Evolutionary conservation across 2,329 filamentous ascomycete species (phyloP).

Genomic region (Leptographium flavum): DNA sequence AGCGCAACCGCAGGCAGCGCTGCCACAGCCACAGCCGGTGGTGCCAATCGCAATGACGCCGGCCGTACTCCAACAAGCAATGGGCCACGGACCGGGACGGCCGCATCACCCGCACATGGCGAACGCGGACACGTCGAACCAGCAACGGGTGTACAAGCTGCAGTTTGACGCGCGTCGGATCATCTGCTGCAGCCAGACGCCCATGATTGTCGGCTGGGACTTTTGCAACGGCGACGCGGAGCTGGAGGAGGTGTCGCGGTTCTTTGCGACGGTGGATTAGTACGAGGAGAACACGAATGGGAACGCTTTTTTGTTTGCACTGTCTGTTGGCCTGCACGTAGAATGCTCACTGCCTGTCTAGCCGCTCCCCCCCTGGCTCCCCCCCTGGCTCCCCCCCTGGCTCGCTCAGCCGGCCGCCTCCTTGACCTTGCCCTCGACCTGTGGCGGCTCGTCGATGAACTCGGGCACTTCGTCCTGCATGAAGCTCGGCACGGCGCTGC

Average conservation of each 20-base stretch:
- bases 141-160: slow-evolving; percentile 74
- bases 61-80: neutral
- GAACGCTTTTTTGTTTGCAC: no score
- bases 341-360: no score
- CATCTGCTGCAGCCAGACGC: slow-evolving; percentile 86
- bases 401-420: slow-evolving; percentile 7
- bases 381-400: neutral
- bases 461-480: slow-evolving; percentile 80
- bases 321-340: no score
- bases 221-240: slow-evolving; percentile 80
- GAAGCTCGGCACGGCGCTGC: slow-evolving; percentile 60
- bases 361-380: no score
- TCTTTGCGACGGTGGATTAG: slow-evolving; percentile 54
- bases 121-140: slow-evolving; percentile 31
- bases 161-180: slow-evolving; percentile 92
- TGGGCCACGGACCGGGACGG: neutral
- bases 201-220: slow-evolving; percentile 91
- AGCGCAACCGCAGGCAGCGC: no score
- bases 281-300: no score
- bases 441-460: slow-evolving; percentile 83
- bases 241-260: slow-evolving; percentile 61
- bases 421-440: slow-evolving; percentile 11
- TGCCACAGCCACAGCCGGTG: no score
- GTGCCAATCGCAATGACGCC: no score
- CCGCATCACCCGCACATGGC: slow-evolving; percentile 30